These are phyloP conservation scores for Thalassiosira profunda DNA, from an alignment of 108 stramenopile genomes.

Conservation along the genomic window DNA sequence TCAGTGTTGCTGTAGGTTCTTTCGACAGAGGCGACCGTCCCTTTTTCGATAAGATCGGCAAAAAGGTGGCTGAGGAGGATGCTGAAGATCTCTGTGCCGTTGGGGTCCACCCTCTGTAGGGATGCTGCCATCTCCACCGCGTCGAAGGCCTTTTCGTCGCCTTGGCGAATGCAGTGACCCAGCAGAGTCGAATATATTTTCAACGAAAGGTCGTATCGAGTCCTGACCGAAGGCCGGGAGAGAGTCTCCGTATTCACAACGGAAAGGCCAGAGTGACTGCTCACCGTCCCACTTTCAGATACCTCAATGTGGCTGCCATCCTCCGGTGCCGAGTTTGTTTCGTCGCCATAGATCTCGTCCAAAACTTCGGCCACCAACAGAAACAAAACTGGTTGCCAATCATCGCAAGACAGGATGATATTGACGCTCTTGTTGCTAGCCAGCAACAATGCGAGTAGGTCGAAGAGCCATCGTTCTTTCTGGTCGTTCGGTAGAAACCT, in stretches of 20 bases:
- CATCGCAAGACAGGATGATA: slow-evolving; percentile 50
- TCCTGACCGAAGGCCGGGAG: slow-evolving; percentile 48
- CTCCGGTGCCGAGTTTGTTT: background rate
- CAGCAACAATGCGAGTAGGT: slow-evolving; percentile 52
- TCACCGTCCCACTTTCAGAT: background rate
- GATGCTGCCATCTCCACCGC: slow-evolving; percentile 81
- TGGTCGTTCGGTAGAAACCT: slow-evolving; percentile 64
- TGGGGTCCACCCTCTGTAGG: slow-evolving; percentile 74
- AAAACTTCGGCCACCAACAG: slow-evolving; percentile 75
- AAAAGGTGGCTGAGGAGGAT: slow-evolving; percentile 75
- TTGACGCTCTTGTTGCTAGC: slow-evolving; percentile 41
- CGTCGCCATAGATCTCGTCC: slow-evolving; percentile 57
- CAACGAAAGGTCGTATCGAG: slow-evolving; percentile 68
- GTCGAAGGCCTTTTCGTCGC: slow-evolving; percentile 68
- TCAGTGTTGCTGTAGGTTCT: slow-evolving; percentile 37
- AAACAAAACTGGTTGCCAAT: slow-evolving; percentile 86
- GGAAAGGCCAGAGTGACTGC: background rate
- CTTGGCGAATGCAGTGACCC: slow-evolving; percentile 71
- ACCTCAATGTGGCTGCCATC: background rate
- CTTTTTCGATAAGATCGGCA: slow-evolving; percentile 74
- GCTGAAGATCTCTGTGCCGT: slow-evolving; percentile 77
- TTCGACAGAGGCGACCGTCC: slow-evolving; percentile 55
- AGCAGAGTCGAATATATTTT: slow-evolving; percentile 82
- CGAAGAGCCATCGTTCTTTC: slow-evolving; percentile 72
- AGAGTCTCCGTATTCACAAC: slow-evolving; percentile 28